Base-by-base conservation (phyloP, 805 yeast species). In the Starmerella bombi region DNA sequence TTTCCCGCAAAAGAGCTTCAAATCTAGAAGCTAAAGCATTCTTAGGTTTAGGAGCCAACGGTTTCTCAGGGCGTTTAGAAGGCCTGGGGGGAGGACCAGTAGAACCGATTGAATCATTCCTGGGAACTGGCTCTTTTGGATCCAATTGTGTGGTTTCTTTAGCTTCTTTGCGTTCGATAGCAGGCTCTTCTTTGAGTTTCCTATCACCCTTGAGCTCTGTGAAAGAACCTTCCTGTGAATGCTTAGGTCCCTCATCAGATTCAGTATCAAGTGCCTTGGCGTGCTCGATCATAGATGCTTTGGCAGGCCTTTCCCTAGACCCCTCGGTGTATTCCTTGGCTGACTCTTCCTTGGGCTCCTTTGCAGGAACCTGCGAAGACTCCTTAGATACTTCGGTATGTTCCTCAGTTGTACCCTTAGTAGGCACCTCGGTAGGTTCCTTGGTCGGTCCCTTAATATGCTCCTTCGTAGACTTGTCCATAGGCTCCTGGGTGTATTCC, bases 1-100 rank as follows among this genome's bases (percentile, higher is more conserved):
- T 33, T 14, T 41, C 53, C 3, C 43, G 38, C 30, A 45, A 25
- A 4, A 46, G 50, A 3, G 46, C 48, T 25, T 49, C 53, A 30
- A 49, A 45, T 4, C 49, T 44, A 1, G 49, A 41, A 3, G 46
- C 46, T 4, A 49, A 25, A 2, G 46, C 48, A 23, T 38, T 35
- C 32, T 41, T 36, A 4, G 49, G 48, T 16, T 44, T 44, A 5
- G 48, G 49, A n/a, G 45, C 37, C 15, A 25, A 27, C 15, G 44
- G 45, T 32, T 42, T 40, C 28, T 37, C 34, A 7, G 44, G 43
- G 12, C 42, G 40, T 15, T 10, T 29, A 3, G 41, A 35, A 4
- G 48, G 48, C n/a, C 39, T 22, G n/a, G 40, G 29, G 16, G 43
- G 43, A n/a, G n/a, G n/a, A n/a, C n/a, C n/a, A n/a, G n/a, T n/a